Base-by-base conservation (phyloP, 1,284 basidiomycete genomes). In the Ceratobasidium sp. region DNA sequence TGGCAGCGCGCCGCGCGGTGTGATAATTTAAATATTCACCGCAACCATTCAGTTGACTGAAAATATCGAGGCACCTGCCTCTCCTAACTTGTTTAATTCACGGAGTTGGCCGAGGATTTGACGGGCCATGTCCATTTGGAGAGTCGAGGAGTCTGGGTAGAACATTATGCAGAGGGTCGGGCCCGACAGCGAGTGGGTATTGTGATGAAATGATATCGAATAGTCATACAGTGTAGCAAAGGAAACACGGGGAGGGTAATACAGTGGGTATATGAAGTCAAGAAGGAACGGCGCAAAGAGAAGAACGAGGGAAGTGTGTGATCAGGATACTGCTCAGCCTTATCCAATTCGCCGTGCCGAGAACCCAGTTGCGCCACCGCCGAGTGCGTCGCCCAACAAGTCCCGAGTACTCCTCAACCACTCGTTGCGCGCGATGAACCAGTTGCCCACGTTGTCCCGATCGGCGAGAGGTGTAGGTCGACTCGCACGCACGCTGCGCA, bases 401-500 rank as follows among this genome's bases (percentile, higher is more conserved):
- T 73, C 71, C n/a, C 71, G 19, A 19, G 71, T 73, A 31, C 71
- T 73, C 22, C 71, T 31, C 13, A 73, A 24, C 71, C 71, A 73
- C 41, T 77, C 77, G 46, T 77, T 77, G 22, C 77, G 51, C 1
- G 74, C 75, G 27, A 77, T 76, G 49, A 77, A 77, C 65, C 74
- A 77, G 58, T 76, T 75, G 61, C 75, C 72, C 31, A 76, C 75
- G 74, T 85, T 85, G 74, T 79, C 83, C 7, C 87, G 85, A 6
- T 85, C 82, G 0, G 87, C 88, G 24, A 88, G 81, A 16, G 87
- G 87, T 5, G 82, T 80, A 9, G 85, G 85, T 65, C 86, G 86
- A 0, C 90, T 88, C 3, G 84, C 81, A 43, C 87, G 84, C 13
- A 90, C 85, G 2, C 86, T 83, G 68, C 83, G 85, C 31, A 88